Base-by-base conservation (phyloP, 1,284 basidiomycete genomes). In the Lentinula novae-zelandiae region DNA sequence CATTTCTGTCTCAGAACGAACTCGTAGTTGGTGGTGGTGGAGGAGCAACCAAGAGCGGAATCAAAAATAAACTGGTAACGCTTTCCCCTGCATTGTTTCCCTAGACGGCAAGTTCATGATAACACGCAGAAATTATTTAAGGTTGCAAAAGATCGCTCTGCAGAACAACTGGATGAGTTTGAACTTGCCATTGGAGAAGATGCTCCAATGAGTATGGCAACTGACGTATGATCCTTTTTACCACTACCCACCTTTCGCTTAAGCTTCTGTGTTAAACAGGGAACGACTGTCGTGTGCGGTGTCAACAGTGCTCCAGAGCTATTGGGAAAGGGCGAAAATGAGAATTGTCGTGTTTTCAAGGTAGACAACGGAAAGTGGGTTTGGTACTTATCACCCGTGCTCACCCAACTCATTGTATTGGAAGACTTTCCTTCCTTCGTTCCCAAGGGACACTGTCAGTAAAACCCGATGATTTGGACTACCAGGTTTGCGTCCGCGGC, bases 11-110 rank as follows among this genome's bases (percentile, higher is more conserved):
- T 0, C 79, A 87, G 22, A 79, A 84, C 55, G 78, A 85, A n/a
- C 76, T 97, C n/a, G 78, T 95, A 12, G 78, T 96, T 3, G 95
- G 94, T 1, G 95, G 95, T 1, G 95, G 95, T 31, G 95, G 95
- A 1, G 95, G 96, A 20, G 84, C 78, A 64, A 79, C 86, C 64
- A 81, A 80, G 65, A 93, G 84, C 57, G 95, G 95, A 2, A 90
- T 98, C 65, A 93, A 93, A 77, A 98, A 98, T 76, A 94, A 94
- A 73, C 75, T 98, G 64, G 95, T 93, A 63, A 27, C 66, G 88
- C 78, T 36, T n/a, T 34, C 27, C 3, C 17, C 22, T 46, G 15
- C 46, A 62, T 40, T 13, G 13, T 20, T 7, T 34, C 31, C 10
- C 22, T 20, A 1, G 9, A 46, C 0, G 12, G 38, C 44, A 38